Evolutionary conservation across 352 stramenopile species (phyloP).

Genomic region (Phytophthora vignae): DNA sequence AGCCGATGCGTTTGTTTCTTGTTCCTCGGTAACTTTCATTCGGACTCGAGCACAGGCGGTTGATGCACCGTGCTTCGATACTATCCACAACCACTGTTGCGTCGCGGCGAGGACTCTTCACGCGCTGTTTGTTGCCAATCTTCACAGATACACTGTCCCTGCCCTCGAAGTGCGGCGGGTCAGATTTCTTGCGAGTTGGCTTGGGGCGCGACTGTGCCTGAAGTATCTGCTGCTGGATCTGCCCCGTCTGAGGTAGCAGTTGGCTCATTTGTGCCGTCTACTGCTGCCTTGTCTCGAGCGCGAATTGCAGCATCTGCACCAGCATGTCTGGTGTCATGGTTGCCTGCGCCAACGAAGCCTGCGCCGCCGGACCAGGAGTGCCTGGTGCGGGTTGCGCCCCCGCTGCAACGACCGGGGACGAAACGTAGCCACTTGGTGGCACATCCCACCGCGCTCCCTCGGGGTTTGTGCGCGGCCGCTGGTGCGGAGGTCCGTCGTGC

Average conservation of each 20-base stretch:
- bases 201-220: background rate
- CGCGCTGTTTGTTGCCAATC: constrained; percentile 2
- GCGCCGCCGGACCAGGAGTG: background rate
- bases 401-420: background rate
- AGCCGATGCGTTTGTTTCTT: too few relatives aligned
- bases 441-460: constrained; percentile 12
- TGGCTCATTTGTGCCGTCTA: constrained; percentile 13
- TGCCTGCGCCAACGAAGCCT: background rate
- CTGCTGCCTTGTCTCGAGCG: constrained; percentile 15
- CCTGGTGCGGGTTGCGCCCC: background rate
- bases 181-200: background rate
- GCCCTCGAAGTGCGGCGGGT: constrained; percentile 21
- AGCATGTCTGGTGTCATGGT: constrained; percentile 15
- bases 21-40: too few relatives aligned
- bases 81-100: background rate
- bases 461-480: background rate
- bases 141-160: constrained; percentile 5
- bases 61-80: too few relatives aligned
- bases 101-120: background rate
- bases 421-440: background rate
- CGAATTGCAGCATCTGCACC: constrained; percentile 12
- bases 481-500: background rate
- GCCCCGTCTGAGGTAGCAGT: constrained; percentile 11
- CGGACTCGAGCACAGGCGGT: too few relatives aligned
- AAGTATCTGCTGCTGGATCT: constrained; percentile 8